phyloP scores from a whole-genome alignment of 306 rosid genomes.

The Corylus avellana region DNA sequence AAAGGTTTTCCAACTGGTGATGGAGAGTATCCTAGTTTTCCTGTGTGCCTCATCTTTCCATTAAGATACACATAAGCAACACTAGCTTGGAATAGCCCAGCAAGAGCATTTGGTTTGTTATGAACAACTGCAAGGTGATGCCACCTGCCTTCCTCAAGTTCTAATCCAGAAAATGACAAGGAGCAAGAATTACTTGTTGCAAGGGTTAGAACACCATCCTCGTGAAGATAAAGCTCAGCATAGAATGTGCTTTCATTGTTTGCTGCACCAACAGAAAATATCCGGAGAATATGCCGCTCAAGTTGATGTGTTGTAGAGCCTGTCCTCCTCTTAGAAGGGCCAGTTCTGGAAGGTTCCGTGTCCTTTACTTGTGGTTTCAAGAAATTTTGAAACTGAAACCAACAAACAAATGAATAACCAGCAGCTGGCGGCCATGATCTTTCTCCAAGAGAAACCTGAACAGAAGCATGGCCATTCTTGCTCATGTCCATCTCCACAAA shows the following conservation, averaged over 20 bases:
- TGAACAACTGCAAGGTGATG: conserved; percentile 98
- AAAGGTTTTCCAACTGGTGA: conserved; percentile 88
- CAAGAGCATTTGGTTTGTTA: conserved; percentile 99
- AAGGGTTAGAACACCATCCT: conserved; percentile 94
- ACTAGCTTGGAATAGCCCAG: conserved; percentile 98
- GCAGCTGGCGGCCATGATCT: conserved; percentile 99
- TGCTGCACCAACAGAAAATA: conserved; percentile 93
- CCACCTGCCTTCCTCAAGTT: conserved; percentile 98
- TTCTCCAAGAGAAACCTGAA: conserved; percentile 99
- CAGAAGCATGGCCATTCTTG: conserved; percentile 88
- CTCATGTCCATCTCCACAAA: conserved; percentile 97
- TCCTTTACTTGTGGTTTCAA: conserved; percentile 75
- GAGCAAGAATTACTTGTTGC: conserved; percentile 86
- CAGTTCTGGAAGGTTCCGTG: conserved; percentile 58
- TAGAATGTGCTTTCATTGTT: conserved; percentile 65
- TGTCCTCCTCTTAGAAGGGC: conserved; percentile 59
- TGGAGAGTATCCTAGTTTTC: conserved; percentile 96
- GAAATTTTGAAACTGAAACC: conserved; percentile 92
- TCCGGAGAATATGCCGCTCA: conserved; percentile 60
- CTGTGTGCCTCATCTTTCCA: conserved; percentile 95
- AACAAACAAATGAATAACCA: conserved; percentile 98
- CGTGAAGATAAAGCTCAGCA: conserved; percentile 93
- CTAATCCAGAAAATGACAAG: conserved; percentile 88
- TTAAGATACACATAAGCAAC: conserved; percentile 93
- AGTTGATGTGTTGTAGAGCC: conserved; percentile 51